These are phyloP conservation scores for Ampelomyces quisqualis DNA, from an alignment of 2,329 filamentous ascomycete species.

Conservation along the genomic window DNA sequence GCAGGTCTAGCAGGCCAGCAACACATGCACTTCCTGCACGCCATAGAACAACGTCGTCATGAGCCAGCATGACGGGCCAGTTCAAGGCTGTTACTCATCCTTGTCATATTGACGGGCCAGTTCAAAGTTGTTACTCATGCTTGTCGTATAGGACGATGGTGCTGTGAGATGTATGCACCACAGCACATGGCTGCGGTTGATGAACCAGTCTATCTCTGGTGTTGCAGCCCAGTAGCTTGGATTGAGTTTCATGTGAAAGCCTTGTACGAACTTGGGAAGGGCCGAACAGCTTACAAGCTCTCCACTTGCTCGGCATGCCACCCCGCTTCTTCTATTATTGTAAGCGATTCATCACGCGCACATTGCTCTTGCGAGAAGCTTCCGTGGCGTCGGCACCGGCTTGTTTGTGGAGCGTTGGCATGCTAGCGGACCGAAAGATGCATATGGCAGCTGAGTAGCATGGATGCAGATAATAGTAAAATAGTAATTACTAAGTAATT, in stretches of 20 bases:
- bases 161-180: too few species aligned
- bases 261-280: slow-evolving; percentile 7
- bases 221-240: too few species aligned
- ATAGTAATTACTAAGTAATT: too few species aligned
- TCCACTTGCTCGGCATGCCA: too few species aligned
- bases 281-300: not conserved
- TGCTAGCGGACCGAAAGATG: too few species aligned
- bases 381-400: slow-evolving; percentile 10
- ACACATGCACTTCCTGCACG: slow-evolving; percentile 3
- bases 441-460: slow-evolving; percentile 15
- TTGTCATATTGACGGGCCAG: too few species aligned
- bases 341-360: slow-evolving; percentile 11
- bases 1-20: slow-evolving; percentile 16
- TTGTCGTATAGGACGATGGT: too few species aligned
- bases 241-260: slow-evolving; percentile 1
- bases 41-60: slow-evolving; percentile 18
- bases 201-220: too few species aligned
- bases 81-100: too few species aligned
- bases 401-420: not conserved
- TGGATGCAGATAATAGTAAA: too few species aligned
- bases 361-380: slow-evolving; percentile 9
- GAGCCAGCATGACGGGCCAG: slow-evolving; percentile 12
- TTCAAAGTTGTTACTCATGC: too few species aligned
- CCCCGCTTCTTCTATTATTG: slow-evolving; percentile 5
- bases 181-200: too few species aligned